Base-by-base conservation (phyloP, 2,329 filamentous ascomycete genomes). In the Apiospora saccharicola region DNA sequence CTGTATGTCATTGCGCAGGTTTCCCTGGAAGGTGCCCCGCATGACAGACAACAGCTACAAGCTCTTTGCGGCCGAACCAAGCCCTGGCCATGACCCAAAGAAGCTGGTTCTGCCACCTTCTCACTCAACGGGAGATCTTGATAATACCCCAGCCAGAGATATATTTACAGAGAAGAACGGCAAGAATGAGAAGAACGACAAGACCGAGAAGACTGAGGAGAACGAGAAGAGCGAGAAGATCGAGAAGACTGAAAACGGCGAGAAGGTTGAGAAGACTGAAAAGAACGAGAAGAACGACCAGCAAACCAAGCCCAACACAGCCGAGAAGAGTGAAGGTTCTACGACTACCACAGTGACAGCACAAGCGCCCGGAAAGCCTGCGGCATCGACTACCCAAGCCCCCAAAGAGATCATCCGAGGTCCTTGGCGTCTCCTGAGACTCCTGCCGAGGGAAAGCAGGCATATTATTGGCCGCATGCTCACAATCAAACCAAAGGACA, bases 21-120 rank as follows among this genome's bases (percentile, higher is more conserved):
- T 99, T 80, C 96, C 96, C 0, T 99, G 96, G 96, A 99, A 99
- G 84, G 91, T 97, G 47, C 96, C 96, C 5, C 91, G 95, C 53
- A 85, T 95, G 81, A 94, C 94, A 4, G 96, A 99, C 81, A 98
- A 97, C 81, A 98, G 95, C 0, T 99, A 94, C 84, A 95, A 96
- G 78, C 89, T 99, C 1, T 99, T 99, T 80, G 92, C 96, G 19
- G 91, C 96, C 1, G 89, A 93, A 10, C 95, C 96, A 0, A 94
- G 95, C 3, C 93, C 93, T 0, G 93, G 93, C 1, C 88, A 91
- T 74, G 88, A 90, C 70, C 89, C 89, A 0, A 86, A 83, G 76
- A 88, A 86, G 75, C 81, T 90, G 41, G 80, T 89, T 30, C 76
- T 85, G 13, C 85, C 85, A 4, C 85, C 85, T 6, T 83, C 85